Evolutionary conservation across 192 early-diverging fungal species (phyloP).

Genomic region (Coemansia sp.): DNA sequence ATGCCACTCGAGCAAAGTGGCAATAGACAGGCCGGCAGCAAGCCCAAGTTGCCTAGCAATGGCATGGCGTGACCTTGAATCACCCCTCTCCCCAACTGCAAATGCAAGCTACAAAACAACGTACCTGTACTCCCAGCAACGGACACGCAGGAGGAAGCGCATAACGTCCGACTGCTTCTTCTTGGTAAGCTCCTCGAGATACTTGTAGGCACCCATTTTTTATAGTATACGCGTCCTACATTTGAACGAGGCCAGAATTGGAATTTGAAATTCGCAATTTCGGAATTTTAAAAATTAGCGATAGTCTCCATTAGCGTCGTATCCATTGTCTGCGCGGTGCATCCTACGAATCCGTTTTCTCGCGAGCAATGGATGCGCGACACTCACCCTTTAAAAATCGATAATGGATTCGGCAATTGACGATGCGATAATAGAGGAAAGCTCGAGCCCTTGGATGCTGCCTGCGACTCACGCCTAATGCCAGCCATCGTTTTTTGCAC

Average conservation of each 20-base stretch:
- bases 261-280: slow-evolving; percentile 8
- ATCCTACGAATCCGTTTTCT: neutral
- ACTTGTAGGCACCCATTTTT: slow-evolving; percentile 80
- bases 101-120: neutral
- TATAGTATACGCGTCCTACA: slow-evolving; percentile 38
- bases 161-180: slow-evolving; percentile 99
- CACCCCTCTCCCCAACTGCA: slow-evolving; percentile 8
- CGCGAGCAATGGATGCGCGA: neutral
- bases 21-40: slow-evolving; percentile 9
- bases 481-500: neutral
- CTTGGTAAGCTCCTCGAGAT: slow-evolving; percentile 94
- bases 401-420: slow-evolving; percentile 1
- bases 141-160: slow-evolving; percentile 96
- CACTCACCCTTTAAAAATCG: slow-evolving; percentile 1
- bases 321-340: neutral
- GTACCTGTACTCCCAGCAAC: slow-evolving; percentile 96
- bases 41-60: slow-evolving; percentile 56
- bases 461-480: neutral
- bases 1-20: neutral
- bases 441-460: neutral
- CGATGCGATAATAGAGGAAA: neutral
- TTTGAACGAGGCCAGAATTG: neutral
- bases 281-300: neutral
- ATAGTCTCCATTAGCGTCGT: neutral
- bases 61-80: slow-evolving; percentile 43